Percentiles rank a stretch among this genome's conserved stretches.
Evolutionary conservation across 2,329 filamentous ascomycete genomes (phyloP).

Genomic region (Alternaria burnsii): DNA sequence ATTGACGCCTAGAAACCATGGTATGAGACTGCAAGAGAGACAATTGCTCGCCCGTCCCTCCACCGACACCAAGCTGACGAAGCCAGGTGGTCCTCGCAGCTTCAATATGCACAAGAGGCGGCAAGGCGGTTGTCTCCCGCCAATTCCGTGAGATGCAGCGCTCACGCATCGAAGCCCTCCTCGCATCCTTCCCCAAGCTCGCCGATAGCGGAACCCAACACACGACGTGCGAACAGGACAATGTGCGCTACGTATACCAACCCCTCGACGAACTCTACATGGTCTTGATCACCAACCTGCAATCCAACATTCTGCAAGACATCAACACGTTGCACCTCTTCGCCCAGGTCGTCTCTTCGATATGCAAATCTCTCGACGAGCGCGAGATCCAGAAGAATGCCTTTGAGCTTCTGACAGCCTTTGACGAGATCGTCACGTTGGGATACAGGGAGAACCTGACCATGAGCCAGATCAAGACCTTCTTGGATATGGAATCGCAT

Average conservation of each 20-base stretch:
- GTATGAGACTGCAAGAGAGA: constrained; percentile 27
- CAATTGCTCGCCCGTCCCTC: not conserved
- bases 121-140: constrained; percentile 96
- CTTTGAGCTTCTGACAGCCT: constrained; percentile 94
- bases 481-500: constrained; percentile 98
- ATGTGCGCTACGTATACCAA: constrained; percentile 99
- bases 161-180: constrained; percentile 93
- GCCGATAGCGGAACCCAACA: constrained; percentile 96
- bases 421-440: constrained; percentile 94
- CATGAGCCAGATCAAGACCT: constrained; percentile 97
- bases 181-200: constrained; percentile 97
- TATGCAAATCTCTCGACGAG: constrained; percentile 96
- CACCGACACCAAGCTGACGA: constrained; percentile 31
- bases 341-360: constrained; percentile 94
- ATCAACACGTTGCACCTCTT: constrained; percentile 98
- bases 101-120: constrained; percentile 97
- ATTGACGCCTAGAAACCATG: constrained; percentile 33
- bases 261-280: constrained; percentile 99
- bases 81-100: constrained; percentile 93
- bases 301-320: constrained; percentile 99
- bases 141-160: constrained; percentile 98
- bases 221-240: constrained; percentile 98
- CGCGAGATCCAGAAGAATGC: constrained; percentile 94
- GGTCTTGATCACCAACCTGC: constrained; percentile 98
- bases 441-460: constrained; percentile 97